Base-by-base conservation (phyloP, 257 asterid genomes). In the Salvia splendens region DNA sequence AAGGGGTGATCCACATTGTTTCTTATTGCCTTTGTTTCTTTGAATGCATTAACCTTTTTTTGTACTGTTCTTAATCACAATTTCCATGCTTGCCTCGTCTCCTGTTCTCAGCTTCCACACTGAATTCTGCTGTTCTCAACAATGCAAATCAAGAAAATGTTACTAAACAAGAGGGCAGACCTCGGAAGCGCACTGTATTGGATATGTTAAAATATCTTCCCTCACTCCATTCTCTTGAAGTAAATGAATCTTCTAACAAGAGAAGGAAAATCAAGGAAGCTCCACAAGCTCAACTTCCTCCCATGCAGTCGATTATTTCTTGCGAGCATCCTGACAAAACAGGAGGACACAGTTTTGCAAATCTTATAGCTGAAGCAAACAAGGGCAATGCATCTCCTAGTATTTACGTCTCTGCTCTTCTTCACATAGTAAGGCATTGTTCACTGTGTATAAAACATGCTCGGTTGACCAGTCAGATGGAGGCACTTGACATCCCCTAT, bases 371-470 rank as follows among this genome's bases (percentile, higher is more conserved):
- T 61, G 97, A 94, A 79, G 96, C 97, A 66, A 86, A 94, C 67
- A 94, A 84, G 79, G 97, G 98, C 69, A 87, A 86, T 65, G 84
- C 88, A 30, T 87, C 98, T 30, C 87, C 96, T 57, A 84, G 90
- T 71, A 71, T 88, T 52, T 94, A 94, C 67, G 86, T 85, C 43
- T 85, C 96, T 72, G 83, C 84, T 54, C 93, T 94, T 55, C 92
- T 91, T 72, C 96, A 88, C 79, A 94, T 91, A 63, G 89, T 94
- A 52, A 88, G 96, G 75, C 99, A 91, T 75, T 94, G 96, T 79
- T 91, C 98, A 10, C 83, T 94, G 53, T 91, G 99, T 69, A 88
- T 94, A 72, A 94, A 94, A 66, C 99, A 94, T 80, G 96, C 98
- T 75, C 91, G 85, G 69, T 80, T 94, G 79, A 91, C 96, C 53